Conservation (phyloP, 1,284 basidiomycete genomes). For the Thecaphora frezii region DNA sequence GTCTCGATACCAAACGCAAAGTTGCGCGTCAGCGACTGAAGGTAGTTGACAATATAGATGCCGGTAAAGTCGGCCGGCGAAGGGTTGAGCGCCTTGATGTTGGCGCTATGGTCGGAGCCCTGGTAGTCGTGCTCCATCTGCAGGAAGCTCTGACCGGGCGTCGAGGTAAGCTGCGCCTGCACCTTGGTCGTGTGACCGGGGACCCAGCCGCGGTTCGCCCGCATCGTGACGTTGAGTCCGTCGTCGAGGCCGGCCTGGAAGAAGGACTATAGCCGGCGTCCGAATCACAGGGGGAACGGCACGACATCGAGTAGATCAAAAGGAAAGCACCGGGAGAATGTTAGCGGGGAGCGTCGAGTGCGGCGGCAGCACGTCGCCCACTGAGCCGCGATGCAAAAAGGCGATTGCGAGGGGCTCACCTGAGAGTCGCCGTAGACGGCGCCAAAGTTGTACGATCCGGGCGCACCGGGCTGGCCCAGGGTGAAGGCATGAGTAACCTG, state of each 20-base stretch:
- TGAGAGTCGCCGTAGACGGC: slow-evolving; percentile 84
- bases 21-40: slow-evolving; percentile 92
- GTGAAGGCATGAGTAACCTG: slow-evolving; percentile 96
- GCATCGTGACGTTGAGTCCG: slow-evolving; percentile 83
- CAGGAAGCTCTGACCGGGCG: slow-evolving; percentile 59
- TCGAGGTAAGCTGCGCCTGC: slow-evolving; percentile 75
- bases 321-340: slow-evolving; percentile 6
- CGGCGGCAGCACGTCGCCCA: too few relatives aligned
- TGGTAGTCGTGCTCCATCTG: slow-evolving; percentile 93
- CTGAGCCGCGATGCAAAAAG: too few relatives aligned
- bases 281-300: slow-evolving; percentile 59
- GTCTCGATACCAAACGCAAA: slow-evolving; percentile 87
- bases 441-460: slow-evolving; percentile 85
- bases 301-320: slow-evolving; percentile 1
- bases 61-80: slow-evolving; percentile 83
- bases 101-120: slow-evolving; percentile 83
- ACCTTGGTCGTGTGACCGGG: slow-evolving; percentile 78
- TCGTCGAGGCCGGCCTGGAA: slow-evolving; percentile 93
- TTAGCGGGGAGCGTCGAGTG: background rate
- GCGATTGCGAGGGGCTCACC: slow-evolving; percentile 3
- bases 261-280: slow-evolving; percentile 70
- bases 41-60: slow-evolving; percentile 88
- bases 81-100: slow-evolving; percentile 89
- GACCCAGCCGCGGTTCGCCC: slow-evolving; percentile 88
- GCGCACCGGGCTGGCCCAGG: slow-evolving; percentile 66